Percentiles rank a stretch among this genome's conserved stretches.
Evolutionary conservation across 1,284 basidiomycete species (phyloP).

Genomic region (Neotropicomus parvogracilis): DNA sequence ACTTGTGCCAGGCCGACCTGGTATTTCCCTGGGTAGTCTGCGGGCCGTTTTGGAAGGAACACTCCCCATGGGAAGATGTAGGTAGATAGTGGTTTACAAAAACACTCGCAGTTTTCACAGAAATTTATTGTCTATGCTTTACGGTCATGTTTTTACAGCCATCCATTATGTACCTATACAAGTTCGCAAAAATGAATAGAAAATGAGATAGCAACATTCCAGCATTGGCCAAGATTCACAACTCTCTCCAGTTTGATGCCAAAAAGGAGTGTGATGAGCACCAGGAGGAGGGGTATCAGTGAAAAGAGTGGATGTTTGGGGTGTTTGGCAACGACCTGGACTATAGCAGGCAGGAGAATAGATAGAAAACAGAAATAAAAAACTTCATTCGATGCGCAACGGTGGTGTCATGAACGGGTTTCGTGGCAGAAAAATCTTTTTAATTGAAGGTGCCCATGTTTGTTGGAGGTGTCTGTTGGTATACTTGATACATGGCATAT

Average conservation of each 20-base stretch:
- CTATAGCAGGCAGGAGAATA: constrained; percentile 28
- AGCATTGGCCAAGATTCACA: constrained; percentile 32
- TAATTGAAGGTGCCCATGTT: constrained; percentile 73
- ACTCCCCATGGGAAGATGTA: constrained; percentile 54
- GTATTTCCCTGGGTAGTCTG: constrained; percentile 54
- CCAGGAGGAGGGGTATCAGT: constrained; percentile 30
- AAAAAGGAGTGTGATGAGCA: constrained; percentile 28
- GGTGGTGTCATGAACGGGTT: constrained; percentile 38
- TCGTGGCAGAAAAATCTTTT: constrained; percentile 38
- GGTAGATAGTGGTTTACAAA: neutral
- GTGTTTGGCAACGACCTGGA: constrained; percentile 27
- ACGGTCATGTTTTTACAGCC: constrained; percentile 39
- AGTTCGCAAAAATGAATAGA: constrained; percentile 33
- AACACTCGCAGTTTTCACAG: constrained; percentile 1
- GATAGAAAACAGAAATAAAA: constrained; percentile 35
- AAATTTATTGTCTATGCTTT: constrained; percentile 38
- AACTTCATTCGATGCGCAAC: constrained; percentile 32
- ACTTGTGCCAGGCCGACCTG: constrained; percentile 50
- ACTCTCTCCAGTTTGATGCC: constrained; percentile 24
- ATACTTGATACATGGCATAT: constrained; percentile 74
- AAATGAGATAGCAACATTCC: constrained; percentile 35
- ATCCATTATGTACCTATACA: constrained; percentile 41
- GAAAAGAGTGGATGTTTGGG: constrained; percentile 23
- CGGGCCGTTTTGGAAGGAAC: constrained; percentile 65
- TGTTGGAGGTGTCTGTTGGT: constrained; percentile 67